Evolutionary conservation across 805 yeast genomes (phyloP).

Genomic region (Lipomyces kockii): DNA sequence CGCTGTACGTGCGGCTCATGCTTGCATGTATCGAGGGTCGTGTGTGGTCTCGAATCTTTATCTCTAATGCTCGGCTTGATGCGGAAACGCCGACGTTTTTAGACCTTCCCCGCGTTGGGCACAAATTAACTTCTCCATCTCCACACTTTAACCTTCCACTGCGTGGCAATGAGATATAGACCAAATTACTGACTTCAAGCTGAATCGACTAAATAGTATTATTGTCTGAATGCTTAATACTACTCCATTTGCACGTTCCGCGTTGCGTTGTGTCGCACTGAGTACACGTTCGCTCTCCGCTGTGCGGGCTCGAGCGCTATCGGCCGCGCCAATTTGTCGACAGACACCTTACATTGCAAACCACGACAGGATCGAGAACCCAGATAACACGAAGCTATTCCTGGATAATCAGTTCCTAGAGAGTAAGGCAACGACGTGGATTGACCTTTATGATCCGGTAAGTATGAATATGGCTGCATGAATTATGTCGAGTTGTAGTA

Average conservation of each 20-base stretch:
- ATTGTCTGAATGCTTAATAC: neutral
- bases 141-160: no score
- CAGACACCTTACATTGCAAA: slow-evolving; percentile 16
- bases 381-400: slow-evolving; percentile 47
- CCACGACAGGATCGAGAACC: slow-evolving; percentile 33
- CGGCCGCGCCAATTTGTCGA: neutral
- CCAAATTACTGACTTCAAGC: neutral
- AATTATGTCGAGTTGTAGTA: neutral
- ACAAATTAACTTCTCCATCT: no score
- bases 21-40: no score
- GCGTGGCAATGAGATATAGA: no score
- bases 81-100: no score
- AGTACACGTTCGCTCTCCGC: neutral
- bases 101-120: no score
- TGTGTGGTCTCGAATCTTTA: no score
- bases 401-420: slow-evolving; percentile 56
- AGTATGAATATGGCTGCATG: neutral
- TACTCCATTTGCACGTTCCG: neutral
- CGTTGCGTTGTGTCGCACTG: neutral
- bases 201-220: neutral
- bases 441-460: slow-evolving; percentile 69
- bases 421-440: slow-evolving; percentile 61
- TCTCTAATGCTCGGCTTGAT: no score
- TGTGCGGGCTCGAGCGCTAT: neutral
- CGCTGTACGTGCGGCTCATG: no score